Base-by-base conservation (phyloP, 345 rosid species). In the Bruguiera parviflora region DNA sequence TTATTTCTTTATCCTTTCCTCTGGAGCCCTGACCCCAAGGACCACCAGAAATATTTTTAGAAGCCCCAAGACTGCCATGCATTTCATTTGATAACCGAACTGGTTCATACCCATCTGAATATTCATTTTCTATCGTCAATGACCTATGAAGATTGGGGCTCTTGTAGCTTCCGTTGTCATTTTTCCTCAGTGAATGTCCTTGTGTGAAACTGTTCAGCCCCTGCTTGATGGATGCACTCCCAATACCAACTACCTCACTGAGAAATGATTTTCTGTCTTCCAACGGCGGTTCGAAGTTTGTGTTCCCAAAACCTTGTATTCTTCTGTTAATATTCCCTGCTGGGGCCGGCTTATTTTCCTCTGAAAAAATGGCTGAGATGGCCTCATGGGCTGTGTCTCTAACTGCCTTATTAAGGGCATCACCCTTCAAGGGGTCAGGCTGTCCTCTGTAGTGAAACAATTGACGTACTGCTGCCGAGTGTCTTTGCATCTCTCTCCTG, bases 301-400 rank as follows among this genome's bases (percentile, higher is more conserved):
- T 89, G 77, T 84, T 96, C 71, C 99, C 99, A 75, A 96, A 96
- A 39, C 99, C 99, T 83, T 96, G 86, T 31, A 96, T 96, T 68
- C 98, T 77, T 71, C 73, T 86, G 80, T 80, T 85, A 70, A 88
- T 76, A 43, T 81, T 84, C 66, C 85, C 90, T 7, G 89, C 73
- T 47, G 92, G 79, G 39, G 90, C 79, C 46, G 94, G 83, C 67
- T 85, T 87, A 71, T 87, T 88, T 80, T 90, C 96, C 72, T 88
- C 96, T 0, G 90, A 84, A 66, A 96, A 92, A 61, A 96, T 86
- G 69, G 92, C 90, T 71, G 91, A 82, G 52, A 96, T 78, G 43
- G 92, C 76, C 74, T 96, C 98, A 31, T 87, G 92, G 77, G 99
- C 96, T 10, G 85, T 87, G 32, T 95, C 98, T 70, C 99, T 73